A percentile compares a stretch with the other conserved stretches of the same genome.
These are phyloP conservation scores for Aurantiochytrium sp. DNA, from an alignment of 108 stramenopile genomes.

Conservation along the genomic window DNA sequence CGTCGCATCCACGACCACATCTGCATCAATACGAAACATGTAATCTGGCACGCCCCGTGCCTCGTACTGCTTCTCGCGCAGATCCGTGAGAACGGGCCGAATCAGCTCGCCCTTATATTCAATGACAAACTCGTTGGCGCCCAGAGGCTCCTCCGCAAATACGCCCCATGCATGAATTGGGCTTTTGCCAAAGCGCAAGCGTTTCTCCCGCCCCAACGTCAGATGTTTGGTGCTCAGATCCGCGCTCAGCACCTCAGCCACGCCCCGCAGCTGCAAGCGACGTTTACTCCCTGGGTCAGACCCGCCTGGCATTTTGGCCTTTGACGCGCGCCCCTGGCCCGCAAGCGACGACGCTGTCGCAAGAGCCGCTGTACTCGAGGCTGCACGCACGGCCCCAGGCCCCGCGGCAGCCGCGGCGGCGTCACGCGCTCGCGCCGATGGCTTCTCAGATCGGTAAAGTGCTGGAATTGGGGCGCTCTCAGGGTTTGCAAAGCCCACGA, in stretches of 20 bases:
- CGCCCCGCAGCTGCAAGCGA: neutral
- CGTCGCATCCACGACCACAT: conserved; percentile 37
- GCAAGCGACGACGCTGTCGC: too few relatives aligned
- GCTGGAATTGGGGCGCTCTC: neutral
- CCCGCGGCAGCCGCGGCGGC: neutral
- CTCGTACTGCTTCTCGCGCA: conserved; percentile 77
- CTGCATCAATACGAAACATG: conserved; percentile 77
- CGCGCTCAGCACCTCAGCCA: neutral
- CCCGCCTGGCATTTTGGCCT: neutral
- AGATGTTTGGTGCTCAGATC: neutral
- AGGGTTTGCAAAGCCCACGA: neutral
- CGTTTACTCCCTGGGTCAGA: neutral
- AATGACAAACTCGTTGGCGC: conserved; percentile 62
- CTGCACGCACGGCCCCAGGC: too few relatives aligned
- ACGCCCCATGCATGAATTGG: conserved; percentile 51
- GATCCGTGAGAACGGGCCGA: conserved; percentile 73
- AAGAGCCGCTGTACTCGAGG: too few relatives aligned
- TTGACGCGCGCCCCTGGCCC: too few relatives aligned
- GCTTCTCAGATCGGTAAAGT: neutral
- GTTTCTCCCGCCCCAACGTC: conserved; percentile 1
- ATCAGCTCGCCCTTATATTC: conserved; percentile 90
- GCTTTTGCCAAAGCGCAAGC: conserved; percentile 35
- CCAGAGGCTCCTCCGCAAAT: conserved; percentile 41
- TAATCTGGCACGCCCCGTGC: conserved; percentile 74
- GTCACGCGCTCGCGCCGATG: neutral